Evolutionary conservation across 176 grass and related monocot species (phyloP).

Genomic region (Oryza australiensis): DNA sequence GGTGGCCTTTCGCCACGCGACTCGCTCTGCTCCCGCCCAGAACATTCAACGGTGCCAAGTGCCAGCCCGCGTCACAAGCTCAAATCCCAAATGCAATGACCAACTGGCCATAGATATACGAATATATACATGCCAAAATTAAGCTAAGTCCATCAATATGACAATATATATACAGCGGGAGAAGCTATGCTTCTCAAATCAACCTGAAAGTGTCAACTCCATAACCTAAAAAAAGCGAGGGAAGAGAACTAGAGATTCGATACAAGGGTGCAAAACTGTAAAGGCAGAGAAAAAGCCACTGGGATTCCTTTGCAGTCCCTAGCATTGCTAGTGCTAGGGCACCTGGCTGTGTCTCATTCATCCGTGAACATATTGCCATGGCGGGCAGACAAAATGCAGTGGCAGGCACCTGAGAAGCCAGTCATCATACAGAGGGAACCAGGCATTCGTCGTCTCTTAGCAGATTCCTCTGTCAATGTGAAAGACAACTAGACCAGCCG

Average conservation of each 20-base stretch:
- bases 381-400: not conserved
- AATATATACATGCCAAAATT: not conserved
- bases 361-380: conserved; percentile 2
- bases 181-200: not conserved
- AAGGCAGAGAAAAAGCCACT: conserved; percentile 23
- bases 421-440: not conserved
- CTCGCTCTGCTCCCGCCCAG: not conserved
- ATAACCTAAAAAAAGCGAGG: not conserved
- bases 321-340: conserved; percentile 2
- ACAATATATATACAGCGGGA: conserved; percentile 38
- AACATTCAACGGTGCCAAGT: not conserved
- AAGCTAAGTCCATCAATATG: conserved; percentile 3
- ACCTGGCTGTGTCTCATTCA: conserved; percentile 3
- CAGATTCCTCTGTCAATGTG: conserved; percentile 16
- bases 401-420: conserved; percentile 1
- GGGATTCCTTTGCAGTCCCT: conserved; percentile 22
- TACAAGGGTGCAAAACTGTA: conserved; percentile 9
- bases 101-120: not conserved
- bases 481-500: conserved; percentile 19
- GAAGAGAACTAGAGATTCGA: not conserved
- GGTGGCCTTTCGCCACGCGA: not conserved
- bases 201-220: not conserved
- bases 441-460: not conserved
- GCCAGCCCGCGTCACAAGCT: not conserved
- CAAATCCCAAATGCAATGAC: not conserved